Evolutionary conservation across 208 protist species (phyloP).

Genomic region (Leptomonas seymouri): DNA sequence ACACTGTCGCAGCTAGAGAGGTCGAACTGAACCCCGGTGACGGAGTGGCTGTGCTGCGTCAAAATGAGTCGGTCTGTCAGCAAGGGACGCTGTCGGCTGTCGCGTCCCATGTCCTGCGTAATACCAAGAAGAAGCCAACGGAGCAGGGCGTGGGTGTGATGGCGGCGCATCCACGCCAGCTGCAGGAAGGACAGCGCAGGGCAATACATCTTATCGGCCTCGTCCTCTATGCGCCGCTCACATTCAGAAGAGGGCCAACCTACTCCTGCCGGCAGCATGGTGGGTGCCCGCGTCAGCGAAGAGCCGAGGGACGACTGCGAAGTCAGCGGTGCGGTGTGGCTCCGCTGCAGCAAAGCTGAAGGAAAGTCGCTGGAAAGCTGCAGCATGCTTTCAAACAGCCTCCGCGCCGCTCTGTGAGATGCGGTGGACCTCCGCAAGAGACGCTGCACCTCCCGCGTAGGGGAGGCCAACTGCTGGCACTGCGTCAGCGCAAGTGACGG

Average conservation of each 20-base stretch:
- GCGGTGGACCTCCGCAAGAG: constrained; percentile 16
- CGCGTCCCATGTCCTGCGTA: constrained; percentile 24
- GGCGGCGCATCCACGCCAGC: constrained; percentile 68
- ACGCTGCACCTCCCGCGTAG: constrained; percentile 17
- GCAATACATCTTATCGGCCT: constrained; percentile 11
- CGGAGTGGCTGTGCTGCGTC: constrained; percentile 52
- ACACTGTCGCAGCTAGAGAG: constrained; percentile 79
- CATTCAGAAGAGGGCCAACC: not conserved
- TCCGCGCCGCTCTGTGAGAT: constrained; percentile 12
- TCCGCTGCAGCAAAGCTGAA: constrained; percentile 5
- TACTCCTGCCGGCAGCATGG: not conserved
- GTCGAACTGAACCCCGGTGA: constrained; percentile 66
- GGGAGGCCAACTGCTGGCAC: constrained; percentile 20
- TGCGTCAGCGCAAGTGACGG: constrained; percentile 30
- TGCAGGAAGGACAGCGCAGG: constrained; percentile 54
- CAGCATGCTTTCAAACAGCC: constrained; percentile 23
- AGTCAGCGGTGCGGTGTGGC: constrained; percentile 8
- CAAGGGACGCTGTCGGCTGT: constrained; percentile 1
- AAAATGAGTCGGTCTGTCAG: constrained; percentile 76
- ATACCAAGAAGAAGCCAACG: constrained; percentile 58
- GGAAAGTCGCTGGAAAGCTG: constrained; percentile 1
- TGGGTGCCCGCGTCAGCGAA: not conserved
- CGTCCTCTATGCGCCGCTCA: not conserved
- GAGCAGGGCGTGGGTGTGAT: constrained; percentile 69
- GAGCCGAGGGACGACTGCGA: not conserved